Base-by-base conservation (phyloP, 2,329 filamentous ascomycete genomes). In the Atkinsonella hypoxylon region DNA sequence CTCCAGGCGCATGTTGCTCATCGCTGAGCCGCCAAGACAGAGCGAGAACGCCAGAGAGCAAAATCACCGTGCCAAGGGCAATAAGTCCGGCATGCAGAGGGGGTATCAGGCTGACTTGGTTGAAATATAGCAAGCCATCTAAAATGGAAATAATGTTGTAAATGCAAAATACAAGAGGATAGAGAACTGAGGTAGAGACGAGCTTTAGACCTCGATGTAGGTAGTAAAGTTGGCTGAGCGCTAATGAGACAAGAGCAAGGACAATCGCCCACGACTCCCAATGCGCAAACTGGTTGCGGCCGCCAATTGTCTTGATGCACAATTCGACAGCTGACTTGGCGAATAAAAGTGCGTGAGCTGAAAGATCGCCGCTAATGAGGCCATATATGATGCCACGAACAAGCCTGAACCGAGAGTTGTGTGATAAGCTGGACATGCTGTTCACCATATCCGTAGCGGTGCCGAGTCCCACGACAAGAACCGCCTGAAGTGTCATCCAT, bases 141-240 rank as follows among this genome's bases (percentile, higher is more conserved):
- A 97, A 74, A 58, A 98, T 98, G 57, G 93, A 93, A 62, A 97
- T 90, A 62, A 98, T 95, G 74, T 98, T 98, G 76, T 97, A 98
- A 56, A 97, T 82, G 75, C 93, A 98, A 69, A 98, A 98, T 39
- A 97, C 90, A 59, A 97, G 83, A 5, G 93, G 93, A 67, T 98
- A 98, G 58, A 98, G 76, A 54, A 97, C 85, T 61, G 89, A 95
- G 20, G 93, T 97, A 50, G 90, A 96, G 66, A 94, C 89, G 48
- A 98, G 77, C 68, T 95, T 95, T 55, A 98, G 77, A 49, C 93
- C 93, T 42, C 88, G 81, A 64, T 98, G 93, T 54, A 98, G 80
- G 67, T 94, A 97, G 70, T 95, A 98, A 6, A 98, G 78, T 67
- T 98, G 93, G 43, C 83, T 86, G 43, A 98, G 77, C 4, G 93